phyloP scores from a whole-genome alignment of 345 rosid species.

The Euphorbia pulcherrima region DNA sequence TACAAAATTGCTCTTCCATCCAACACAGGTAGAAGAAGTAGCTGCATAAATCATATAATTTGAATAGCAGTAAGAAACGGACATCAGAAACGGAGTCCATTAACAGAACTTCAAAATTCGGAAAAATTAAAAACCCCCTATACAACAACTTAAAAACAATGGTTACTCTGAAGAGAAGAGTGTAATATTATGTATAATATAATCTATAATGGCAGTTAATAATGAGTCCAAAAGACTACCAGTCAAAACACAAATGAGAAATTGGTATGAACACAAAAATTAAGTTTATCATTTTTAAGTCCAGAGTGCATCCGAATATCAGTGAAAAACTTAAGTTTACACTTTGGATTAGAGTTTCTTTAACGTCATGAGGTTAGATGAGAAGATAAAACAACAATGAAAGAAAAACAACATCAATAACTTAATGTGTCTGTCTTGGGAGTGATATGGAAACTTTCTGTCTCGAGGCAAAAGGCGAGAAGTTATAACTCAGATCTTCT shows the following conservation, averaged over 20 bases:
- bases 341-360: background rate
- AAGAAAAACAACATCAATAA: no score
- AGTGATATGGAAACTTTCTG: background rate
- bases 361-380: background rate
- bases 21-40: slow-evolving; percentile 71
- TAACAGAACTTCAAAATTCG: slow-evolving; percentile 6
- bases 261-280: background rate
- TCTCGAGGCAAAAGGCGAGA: background rate
- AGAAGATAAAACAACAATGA: background rate
- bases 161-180: background rate
- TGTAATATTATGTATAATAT: background rate
- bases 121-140: slow-evolving; percentile 2
- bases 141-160: background rate
- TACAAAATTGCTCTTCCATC: slow-evolving; percentile 81
- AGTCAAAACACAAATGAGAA: background rate
- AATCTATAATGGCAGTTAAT: background rate
- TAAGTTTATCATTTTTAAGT: no score
- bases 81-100: background rate
- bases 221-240: background rate
- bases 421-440: no score
- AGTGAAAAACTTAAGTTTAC: background rate
- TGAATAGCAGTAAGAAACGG: slow-evolving; percentile 10
- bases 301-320: background rate
- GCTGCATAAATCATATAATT: slow-evolving; percentile 47
- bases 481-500: background rate